Evolutionary conservation across 148 eudicot species (phyloP).

Genomic region (Vaccinium myrtillus): DNA sequence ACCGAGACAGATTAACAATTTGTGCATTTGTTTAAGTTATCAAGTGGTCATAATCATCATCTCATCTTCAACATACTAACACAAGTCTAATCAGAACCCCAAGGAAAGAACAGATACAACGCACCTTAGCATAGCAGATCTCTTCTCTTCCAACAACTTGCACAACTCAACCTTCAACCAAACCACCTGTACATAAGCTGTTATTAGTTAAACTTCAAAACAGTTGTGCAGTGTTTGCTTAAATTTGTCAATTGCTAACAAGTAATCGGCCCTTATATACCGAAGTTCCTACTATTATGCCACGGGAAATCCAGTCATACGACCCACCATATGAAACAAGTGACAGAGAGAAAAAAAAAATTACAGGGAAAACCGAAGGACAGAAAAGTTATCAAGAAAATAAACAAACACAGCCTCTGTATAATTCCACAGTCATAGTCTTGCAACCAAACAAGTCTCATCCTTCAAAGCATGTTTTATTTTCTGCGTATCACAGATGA

Average conservation of each 20-base stretch:
- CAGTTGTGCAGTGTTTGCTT: not conserved
- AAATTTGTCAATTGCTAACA: not conserved
- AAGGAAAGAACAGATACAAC: conserved; percentile 17
- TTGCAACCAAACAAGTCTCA: not conserved
- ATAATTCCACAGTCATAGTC: not conserved
- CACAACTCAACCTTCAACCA: conserved; percentile 79
- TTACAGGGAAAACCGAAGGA: not conserved
- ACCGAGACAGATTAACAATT: not conserved
- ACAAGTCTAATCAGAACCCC: not conserved
- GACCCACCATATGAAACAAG: not conserved
- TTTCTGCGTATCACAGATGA: not conserved
- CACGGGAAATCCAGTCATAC: not conserved
- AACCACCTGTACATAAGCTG: conserved; percentile 58
- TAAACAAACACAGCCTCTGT: conserved; percentile 11
- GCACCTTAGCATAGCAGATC: conserved; percentile 73
- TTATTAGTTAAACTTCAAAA: conserved; percentile 12
- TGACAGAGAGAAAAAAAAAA: not conserved
- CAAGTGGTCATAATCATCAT: not conserved
- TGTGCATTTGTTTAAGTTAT: conserved; percentile 7
- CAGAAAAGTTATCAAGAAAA: not conserved
- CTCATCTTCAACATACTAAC: not conserved
- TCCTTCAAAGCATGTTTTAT: not conserved
- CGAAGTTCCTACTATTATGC: not conserved
- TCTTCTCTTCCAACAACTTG: conserved; percentile 81
- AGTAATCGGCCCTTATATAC: not conserved